phyloP scores from a whole-genome alignment of 2,329 filamentous ascomycete genomes.

The Fusarium sp. region DNA sequence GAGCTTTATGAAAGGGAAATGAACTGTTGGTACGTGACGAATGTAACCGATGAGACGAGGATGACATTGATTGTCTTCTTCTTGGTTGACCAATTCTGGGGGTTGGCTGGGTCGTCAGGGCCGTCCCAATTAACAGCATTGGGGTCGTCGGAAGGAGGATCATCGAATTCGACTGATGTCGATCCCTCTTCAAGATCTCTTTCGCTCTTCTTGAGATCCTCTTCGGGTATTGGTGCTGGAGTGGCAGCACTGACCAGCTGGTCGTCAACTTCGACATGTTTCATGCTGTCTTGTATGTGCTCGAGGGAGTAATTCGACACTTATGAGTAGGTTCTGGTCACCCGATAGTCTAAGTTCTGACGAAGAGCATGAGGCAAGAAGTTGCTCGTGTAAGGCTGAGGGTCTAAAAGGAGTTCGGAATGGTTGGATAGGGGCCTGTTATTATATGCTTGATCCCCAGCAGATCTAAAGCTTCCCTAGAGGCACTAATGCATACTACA shows the following conservation, averaged over 20 bases:
- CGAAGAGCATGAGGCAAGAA: neutral
- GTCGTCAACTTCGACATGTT: slow-evolving; percentile 8
- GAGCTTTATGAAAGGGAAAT: neutral
- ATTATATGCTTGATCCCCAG: slow-evolving; percentile 7
- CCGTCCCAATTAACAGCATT: slow-evolving; percentile 68
- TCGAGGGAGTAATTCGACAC: neutral
- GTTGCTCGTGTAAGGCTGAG: neutral
- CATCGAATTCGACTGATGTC: slow-evolving; percentile 35
- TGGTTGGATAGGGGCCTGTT: neutral
- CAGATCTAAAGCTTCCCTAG: neutral
- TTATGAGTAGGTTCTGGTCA: neutral
- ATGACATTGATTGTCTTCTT: slow-evolving; percentile 50
- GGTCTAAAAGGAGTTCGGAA: neutral
- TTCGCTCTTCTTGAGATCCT: slow-evolving; percentile 21
- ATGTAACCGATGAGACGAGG: slow-evolving; percentile 53
- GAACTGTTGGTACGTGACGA: slow-evolving; percentile 48
- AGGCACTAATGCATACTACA: slow-evolving; percentile 11
- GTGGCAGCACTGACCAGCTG: slow-evolving; percentile 15
- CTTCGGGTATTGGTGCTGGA: neutral
- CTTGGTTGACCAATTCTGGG: slow-evolving; percentile 66
- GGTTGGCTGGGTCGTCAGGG: slow-evolving; percentile 66
- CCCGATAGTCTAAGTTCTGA: neutral
- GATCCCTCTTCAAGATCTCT: slow-evolving; percentile 36
- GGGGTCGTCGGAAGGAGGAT: slow-evolving; percentile 26
- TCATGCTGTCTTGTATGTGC: slow-evolving; percentile 20